Evolutionary conservation across 164 flowering plant species (phyloP).

Genomic region (Magnolia officinalis): DNA sequence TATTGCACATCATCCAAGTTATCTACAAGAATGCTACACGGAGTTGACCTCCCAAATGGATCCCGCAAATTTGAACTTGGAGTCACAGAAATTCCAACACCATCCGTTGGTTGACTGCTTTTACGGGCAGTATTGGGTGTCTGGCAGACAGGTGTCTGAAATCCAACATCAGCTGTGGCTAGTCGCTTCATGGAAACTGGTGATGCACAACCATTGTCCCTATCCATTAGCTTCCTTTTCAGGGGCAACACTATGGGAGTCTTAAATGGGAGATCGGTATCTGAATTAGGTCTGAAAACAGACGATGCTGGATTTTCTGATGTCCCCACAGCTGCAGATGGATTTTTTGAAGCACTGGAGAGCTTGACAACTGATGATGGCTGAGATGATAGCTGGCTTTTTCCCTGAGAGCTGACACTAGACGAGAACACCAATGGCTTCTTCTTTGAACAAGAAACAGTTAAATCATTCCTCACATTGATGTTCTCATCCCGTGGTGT

Average conservation of each 20-base stretch:
- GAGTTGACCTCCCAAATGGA: constrained; percentile 28
- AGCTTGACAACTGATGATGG: constrained; percentile 30
- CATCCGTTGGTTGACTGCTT: constrained; percentile 36
- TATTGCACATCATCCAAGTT: constrained; percentile 43
- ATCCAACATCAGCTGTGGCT: constrained; percentile 45
- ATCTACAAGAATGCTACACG: constrained; percentile 28
- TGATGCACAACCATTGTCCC: constrained; percentile 42
- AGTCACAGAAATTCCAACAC: constrained; percentile 33
- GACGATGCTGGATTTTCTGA: constrained; percentile 39
- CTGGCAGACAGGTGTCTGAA: constrained; percentile 51
- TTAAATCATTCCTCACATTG: constrained; percentile 33
- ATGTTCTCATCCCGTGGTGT: constrained; percentile 24
- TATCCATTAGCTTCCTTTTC: constrained; percentile 82
- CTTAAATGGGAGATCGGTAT: constrained; percentile 47
- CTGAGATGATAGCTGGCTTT: constrained; percentile 32
- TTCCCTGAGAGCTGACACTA: constrained; percentile 43
- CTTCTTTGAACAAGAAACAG: constrained; percentile 43
- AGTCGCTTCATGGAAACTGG: constrained; percentile 52
- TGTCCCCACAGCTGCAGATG: constrained; percentile 21
- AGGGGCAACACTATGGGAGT: constrained; percentile 67
- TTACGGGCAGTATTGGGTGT: constrained; percentile 47
- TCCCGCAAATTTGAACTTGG: constrained; percentile 46
- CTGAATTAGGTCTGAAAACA: constrained; percentile 25
- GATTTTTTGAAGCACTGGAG: constrained; percentile 30
- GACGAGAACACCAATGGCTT: constrained; percentile 54